These are phyloP conservation scores for Lentinus tigrinus DNA, from an alignment of 768 basidiomycete genomes.

Conservation along the genomic window DNA sequence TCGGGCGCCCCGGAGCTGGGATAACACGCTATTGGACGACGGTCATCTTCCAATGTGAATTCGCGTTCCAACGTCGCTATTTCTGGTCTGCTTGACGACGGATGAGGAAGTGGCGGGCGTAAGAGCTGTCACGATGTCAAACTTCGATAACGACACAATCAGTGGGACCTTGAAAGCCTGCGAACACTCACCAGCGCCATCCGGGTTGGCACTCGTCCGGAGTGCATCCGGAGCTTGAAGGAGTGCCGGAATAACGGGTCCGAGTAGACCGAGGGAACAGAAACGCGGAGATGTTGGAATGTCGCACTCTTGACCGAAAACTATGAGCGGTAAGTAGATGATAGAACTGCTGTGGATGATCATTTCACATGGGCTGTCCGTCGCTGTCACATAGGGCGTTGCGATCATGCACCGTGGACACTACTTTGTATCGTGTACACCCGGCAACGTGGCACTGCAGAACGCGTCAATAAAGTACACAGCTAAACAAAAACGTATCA, in stretches of 20 bases:
- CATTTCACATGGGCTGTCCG: too few species aligned
- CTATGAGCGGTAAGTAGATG: too few species aligned
- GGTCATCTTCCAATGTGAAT: neutral
- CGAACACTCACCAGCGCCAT: neutral
- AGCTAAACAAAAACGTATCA: too few species aligned
- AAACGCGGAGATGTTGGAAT: neutral
- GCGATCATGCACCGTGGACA: neutral
- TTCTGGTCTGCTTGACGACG: neutral
- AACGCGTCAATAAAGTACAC: too few species aligned
- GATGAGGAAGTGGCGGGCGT: neutral
- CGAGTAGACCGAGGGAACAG: conserved; percentile 8
- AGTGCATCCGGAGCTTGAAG: neutral
- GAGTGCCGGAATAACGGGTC: neutral
- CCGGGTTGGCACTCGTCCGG: neutral
- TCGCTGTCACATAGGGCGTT: neutral
- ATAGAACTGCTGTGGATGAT: too few species aligned
- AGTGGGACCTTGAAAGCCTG: neutral
- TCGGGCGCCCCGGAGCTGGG: neutral
- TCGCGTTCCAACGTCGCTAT: neutral
- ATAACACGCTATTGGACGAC: neutral
- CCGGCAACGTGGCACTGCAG: too few species aligned
- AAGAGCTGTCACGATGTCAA: conserved; percentile 2
- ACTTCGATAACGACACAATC: conserved; percentile 1
- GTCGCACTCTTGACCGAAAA: neutral
- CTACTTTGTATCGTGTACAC: too few species aligned